Percentiles rank a stretch among this genome's conserved stretches.
Evolutionary conservation across 2,329 filamentous ascomycete genomes (phyloP).

Genomic region (Claviceps purpurea): DNA sequence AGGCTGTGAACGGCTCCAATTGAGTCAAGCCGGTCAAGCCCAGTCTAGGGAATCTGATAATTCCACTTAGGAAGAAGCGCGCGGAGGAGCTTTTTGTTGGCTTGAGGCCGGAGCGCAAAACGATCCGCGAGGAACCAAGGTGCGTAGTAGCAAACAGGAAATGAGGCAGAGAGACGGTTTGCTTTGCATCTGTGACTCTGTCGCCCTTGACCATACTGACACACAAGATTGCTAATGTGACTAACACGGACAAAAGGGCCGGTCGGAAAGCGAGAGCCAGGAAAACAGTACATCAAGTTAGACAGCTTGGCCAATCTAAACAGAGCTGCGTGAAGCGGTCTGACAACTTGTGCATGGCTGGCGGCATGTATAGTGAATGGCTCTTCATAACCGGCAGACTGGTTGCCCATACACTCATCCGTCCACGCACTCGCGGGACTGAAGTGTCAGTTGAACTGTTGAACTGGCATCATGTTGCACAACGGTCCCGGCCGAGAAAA

Average conservation of each 20-base stretch:
- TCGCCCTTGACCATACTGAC: not conserved
- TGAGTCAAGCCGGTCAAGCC: not conserved
- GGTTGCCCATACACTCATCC: not conserved
- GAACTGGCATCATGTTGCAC: not conserved
- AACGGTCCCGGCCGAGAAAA: not conserved
- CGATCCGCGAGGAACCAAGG: not conserved
- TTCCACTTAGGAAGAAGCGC: not conserved
- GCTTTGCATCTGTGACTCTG: not conserved
- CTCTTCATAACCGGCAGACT: not conserved
- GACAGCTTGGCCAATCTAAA: not conserved
- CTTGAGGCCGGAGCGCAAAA: not conserved
- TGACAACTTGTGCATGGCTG: not conserved
- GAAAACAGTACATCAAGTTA: not conserved
- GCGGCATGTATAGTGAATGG: not conserved
- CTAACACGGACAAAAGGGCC: not conserved
- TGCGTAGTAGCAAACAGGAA: not conserved
- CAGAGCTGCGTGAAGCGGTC: not conserved
- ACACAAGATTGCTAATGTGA: not conserved
- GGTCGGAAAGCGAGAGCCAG: not conserved
- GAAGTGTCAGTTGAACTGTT: not conserved
- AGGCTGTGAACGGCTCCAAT: not conserved
- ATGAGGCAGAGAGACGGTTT: not conserved
- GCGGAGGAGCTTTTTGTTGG: not conserved
- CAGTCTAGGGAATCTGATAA: not conserved
- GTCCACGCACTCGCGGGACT: not conserved